A percentile compares a stretch with the other conserved stretches of the same genome.
phyloP scores from a whole-genome alignment of 2,329 filamentous ascomycete species.

The Eurotiales sp. region DNA sequence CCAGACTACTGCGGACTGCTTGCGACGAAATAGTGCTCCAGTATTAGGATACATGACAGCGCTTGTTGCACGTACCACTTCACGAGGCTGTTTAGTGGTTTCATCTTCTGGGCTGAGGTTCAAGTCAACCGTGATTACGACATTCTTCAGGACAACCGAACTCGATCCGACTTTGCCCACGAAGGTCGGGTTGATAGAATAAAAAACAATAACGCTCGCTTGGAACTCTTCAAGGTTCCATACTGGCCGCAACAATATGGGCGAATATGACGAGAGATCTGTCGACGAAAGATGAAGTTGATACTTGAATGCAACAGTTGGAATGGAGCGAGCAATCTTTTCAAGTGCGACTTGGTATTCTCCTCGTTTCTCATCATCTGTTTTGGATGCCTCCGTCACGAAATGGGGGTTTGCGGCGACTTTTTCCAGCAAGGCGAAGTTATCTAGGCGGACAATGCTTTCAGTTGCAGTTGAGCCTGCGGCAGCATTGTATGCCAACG shows the following conservation, averaged over 20 bases:
- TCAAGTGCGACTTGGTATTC: slow-evolving; percentile 74
- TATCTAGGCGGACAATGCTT: slow-evolving; percentile 74
- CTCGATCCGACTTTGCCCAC: slow-evolving; percentile 36
- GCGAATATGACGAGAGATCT: slow-evolving; percentile 59
- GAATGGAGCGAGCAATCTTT: slow-evolving; percentile 62
- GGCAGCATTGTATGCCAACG: slow-evolving; percentile 68
- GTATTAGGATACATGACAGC: slow-evolving; percentile 46
- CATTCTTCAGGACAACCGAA: slow-evolving; percentile 64
- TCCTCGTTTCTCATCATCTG: slow-evolving; percentile 61
- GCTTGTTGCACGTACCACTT: slow-evolving; percentile 37
- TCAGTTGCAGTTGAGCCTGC: slow-evolving; percentile 33
- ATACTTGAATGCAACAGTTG: slow-evolving; percentile 84
- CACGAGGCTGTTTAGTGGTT: slow-evolving; percentile 44
- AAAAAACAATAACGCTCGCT: slow-evolving; percentile 79
- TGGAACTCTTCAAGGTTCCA: slow-evolving; percentile 86
- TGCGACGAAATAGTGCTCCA: slow-evolving; percentile 44
- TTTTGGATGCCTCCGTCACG: slow-evolving; percentile 59
- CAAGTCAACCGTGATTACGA: slow-evolving; percentile 63
- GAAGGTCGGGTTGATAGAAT: slow-evolving; percentile 74
- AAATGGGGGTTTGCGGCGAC: slow-evolving; percentile 93
- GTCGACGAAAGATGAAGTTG: slow-evolving; percentile 69
- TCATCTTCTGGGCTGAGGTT: slow-evolving; percentile 38
- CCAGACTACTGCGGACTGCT: slow-evolving; percentile 45
- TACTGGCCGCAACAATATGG: slow-evolving; percentile 66
- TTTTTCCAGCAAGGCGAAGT: slow-evolving; percentile 82